Percentiles rank a stretch among this genome's conserved stretches.
Evolutionary conservation across 371 early-diverging fungal genomes (phyloP).

Genomic region (Lichtheimia ramosa): DNA sequence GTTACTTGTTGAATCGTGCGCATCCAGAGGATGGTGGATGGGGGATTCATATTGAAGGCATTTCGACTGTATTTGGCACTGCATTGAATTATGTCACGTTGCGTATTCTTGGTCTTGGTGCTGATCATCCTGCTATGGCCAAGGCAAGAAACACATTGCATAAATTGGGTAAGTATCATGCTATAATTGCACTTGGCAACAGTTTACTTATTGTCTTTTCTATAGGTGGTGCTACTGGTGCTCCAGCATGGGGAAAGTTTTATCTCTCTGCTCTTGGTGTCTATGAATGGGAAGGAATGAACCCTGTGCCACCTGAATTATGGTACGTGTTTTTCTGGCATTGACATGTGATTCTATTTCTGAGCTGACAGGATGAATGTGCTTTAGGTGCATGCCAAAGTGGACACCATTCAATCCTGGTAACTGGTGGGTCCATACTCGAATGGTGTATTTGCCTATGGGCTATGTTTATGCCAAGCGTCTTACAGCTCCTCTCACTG

Average conservation of each 20-base stretch:
- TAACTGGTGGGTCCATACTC: constrained; percentile 92
- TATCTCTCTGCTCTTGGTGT: constrained; percentile 89
- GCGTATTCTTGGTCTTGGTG: constrained; percentile 85
- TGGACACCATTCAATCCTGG: constrained; percentile 85
- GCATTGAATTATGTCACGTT: constrained; percentile 90
- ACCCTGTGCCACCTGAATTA: constrained; percentile 94
- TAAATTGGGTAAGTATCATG: constrained; percentile 57
- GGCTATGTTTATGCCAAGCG: constrained; percentile 85
- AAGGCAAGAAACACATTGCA: constrained; percentile 87
- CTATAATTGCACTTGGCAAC: not conserved
- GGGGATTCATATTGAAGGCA: constrained; percentile 95
- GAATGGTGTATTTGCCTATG: constrained; percentile 93
- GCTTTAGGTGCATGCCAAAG: constrained; percentile 79
- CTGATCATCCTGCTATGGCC: constrained; percentile 85
- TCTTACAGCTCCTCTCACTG: constrained; percentile 58
- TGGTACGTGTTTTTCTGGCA: constrained; percentile 54
- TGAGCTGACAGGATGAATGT: not conserved
- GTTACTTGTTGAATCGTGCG: constrained; percentile 85
- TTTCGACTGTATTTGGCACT: constrained; percentile 94
- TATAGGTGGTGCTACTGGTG: constrained; percentile 77
- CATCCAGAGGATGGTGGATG: constrained; percentile 91
- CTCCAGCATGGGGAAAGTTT: constrained; percentile 98
- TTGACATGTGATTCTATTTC: not conserved
- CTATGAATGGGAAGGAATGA: constrained; percentile 95
- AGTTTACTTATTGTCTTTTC: not conserved